Evolutionary conservation across 306 rosid genomes (phyloP), one percentile per base, ranked within the genome.

Genomic region (Citrullus amarus): DNA sequence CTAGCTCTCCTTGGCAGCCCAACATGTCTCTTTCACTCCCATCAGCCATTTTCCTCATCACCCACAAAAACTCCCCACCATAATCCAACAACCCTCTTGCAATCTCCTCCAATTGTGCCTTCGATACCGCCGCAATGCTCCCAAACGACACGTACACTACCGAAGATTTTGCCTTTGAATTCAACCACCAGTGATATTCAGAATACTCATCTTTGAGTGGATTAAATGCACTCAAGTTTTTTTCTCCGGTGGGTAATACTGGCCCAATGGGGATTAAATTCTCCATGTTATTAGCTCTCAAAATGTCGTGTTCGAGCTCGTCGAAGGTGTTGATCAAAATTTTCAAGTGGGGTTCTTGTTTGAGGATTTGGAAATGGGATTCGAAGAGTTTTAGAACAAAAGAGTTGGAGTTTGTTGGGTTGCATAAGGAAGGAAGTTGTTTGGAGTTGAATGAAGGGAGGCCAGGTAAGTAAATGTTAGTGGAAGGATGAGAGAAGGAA

Each of bases 61-160:
- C 84, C 84, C 84, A 81, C 81, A 93, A 25, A 62, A 89, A 86
- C 5, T 0, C 85, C 83, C 11, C 44, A 48, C 54, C 54, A 48
- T 48, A 82, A 41, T 84, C 91, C 8, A 93, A 50, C 67, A 93
- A 83, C 2, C 80, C 94, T 43, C 83, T 75, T 0, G 86, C 89
- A 0, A 93, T 38, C 74, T 91, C 98, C 80, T 89, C 93, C 85
- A 81, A 84, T 30, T 93, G 96, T 12, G 56, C 48, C 77, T 66
- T 66, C 8, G 28, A n/a, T 4, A 76, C 18, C 8, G 30, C 9
- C 6, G 77, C 25, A 2, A 76, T 28, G 61, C 77, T 81, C 30
- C 84, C 84, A 13, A 76, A 81, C 5, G 84, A 65, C 17, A 76
- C 71, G 58, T 76, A 81, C 22, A 81, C 58, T 2, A 78, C 75